Evolutionary conservation across 2,329 filamentous ascomycete species (phyloP), one percentile per base, ranked within the genome.

Genomic region (Phoma sp.): DNA sequence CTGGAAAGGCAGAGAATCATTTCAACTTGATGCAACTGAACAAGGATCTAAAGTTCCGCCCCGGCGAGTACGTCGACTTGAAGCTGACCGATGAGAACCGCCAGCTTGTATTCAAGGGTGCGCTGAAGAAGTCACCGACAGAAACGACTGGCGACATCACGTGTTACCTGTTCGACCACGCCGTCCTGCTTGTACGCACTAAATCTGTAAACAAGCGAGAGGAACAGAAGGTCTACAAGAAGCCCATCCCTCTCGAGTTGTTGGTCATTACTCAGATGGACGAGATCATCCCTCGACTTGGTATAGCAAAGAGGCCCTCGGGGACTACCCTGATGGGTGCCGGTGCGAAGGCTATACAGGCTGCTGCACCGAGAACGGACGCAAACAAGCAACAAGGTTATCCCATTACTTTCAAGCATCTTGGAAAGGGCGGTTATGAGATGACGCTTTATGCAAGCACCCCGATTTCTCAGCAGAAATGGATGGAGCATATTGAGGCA

Each of bases 261-360:
- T 82, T 99, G 13, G 88, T 95, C 23, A 98, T 99, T 64, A 88
- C 89, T 47, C 93, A 98, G 72, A 98, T 99, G 93, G 93, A 98
- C 47, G 92, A 97, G 72, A 88, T 98, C 27, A 90, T 96, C 37
- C 93, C 93, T 3, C 87, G 85, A 59, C 77, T 88, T 43, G 92
- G 92, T 23, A 82, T 91, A 40, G 81, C 91, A 30, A 98, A 96
- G 78, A 84, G 95, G 46, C 88, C 93, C 11, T 96, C 93, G 1
- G 52, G 52, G 7, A 95, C 92, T 2, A 93, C 91, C 72, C 80
- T 98, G 67, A 74, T 73, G 59, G 80, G 77, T 7, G 63, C 64
- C 32, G 80, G 77, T 3, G 63, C 64, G 10, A 72, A 77, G 41
- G 72, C 82, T 18, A 86, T 85, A 59, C 77, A 82, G 36, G 75